Base-by-base conservation (phyloP, 2,329 filamentous ascomycete genomes). In the Domatiomyces catenatus region DNA sequence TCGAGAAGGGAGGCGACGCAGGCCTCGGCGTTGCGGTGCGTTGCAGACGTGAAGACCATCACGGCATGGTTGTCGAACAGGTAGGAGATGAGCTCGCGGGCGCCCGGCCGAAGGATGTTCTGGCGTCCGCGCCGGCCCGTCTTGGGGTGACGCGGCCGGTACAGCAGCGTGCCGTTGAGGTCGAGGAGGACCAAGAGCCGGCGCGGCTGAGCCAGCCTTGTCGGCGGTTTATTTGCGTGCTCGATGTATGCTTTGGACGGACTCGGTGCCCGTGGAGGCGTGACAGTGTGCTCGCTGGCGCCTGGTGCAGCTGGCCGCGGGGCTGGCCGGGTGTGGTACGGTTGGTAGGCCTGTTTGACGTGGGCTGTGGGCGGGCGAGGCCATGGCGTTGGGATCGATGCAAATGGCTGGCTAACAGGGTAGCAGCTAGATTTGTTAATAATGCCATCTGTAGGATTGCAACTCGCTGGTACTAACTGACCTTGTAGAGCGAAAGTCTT, bases 21-120 rank as follows among this genome's bases (percentile, higher is more conserved):
- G 36, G 68, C 69, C 7, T 66, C 57, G 12, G 94, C 86, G 56
- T 92, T 95, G 1, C 75, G 66, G 0, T 81, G 81, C 18, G 75
- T 77, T 0, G 90, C 88, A 5, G 86, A 94, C 1, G 90, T 94
- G 88, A 90, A 98, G 52, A 96, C 78, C 69, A 88, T 86, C 26
- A 94, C 83, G 48, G 73, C 72, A 69, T 93, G 90, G 52, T 81
- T 80, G 10, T 76, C 67, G 58, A 94, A 74, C 57, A 89, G 77
- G 64, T 88, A 86, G 24, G 74, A 62, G 2, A 96, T 69, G 65
- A 98, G 95, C 0, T 69, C 58, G 2, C 69, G 60, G 1, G 92
- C 75, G 56, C 81, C 74, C 0, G 85, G 85, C 0, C 92, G 83
- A 43, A 65, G 63, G 8, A 71, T 74, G 2, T 73, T 71, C 1